Percentiles rank a stretch among this genome's conserved stretches.
Conservation (phyloP, 345 rosid genomes). For the Combretum micranthum region DNA sequence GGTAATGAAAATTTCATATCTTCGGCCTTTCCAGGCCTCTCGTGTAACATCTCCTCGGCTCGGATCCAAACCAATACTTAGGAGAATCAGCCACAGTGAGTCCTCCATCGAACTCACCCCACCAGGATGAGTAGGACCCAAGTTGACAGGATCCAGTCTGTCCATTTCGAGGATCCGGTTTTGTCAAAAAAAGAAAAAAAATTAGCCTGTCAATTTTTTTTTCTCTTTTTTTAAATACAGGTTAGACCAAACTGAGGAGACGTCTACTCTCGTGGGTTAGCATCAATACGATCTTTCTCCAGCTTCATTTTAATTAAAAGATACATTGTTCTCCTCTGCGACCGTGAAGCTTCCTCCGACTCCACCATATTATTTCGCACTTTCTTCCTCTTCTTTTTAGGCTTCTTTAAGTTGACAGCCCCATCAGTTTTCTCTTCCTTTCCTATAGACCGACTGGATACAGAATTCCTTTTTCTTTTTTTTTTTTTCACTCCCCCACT, state of each 20-base stretch:
- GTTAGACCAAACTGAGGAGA: too few relatives aligned
- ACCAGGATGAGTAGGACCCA: too few relatives aligned
- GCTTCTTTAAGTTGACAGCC: conserved; percentile 27
- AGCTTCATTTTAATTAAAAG: conserved; percentile 84
- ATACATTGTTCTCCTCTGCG: conserved; percentile 88
- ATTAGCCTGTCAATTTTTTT: too few relatives aligned
- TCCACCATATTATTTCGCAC: conserved; percentile 38
- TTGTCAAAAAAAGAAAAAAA: too few relatives aligned
- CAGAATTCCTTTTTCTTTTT: not conserved
- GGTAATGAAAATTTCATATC: conserved; percentile 33
- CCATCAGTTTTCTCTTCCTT: conserved; percentile 16
- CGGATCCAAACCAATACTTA: too few relatives aligned
- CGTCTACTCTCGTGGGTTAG: conserved; percentile 82
- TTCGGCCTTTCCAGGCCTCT: conserved; percentile 99
- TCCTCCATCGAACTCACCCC: too few relatives aligned
- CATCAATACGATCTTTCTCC: conserved; percentile 97
- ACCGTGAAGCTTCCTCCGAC: conserved; percentile 64
- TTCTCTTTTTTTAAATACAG: too few relatives aligned
- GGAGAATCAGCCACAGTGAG: too few relatives aligned
- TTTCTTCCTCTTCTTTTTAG: conserved; percentile 41
- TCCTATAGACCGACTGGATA: not conserved
- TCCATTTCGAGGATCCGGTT: too few relatives aligned
- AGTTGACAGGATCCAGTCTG: too few relatives aligned
- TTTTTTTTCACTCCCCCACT: too few relatives aligned
- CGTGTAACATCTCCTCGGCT: too few relatives aligned